phyloP scores from a whole-genome alignment of 805 yeast genomes.

The Ogataea sp. region DNA sequence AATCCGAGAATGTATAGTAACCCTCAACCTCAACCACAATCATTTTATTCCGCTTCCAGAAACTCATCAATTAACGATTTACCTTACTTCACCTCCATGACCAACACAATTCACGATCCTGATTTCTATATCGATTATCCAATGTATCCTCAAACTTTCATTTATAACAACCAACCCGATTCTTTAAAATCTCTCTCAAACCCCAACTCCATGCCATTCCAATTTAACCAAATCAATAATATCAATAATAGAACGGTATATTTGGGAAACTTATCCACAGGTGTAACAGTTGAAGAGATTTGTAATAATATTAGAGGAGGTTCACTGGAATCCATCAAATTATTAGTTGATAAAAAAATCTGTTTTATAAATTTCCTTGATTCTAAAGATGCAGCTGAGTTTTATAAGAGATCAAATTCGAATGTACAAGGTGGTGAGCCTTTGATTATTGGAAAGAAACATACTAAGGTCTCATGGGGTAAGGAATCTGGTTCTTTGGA shows the following conservation, averaged over 20 bases:
- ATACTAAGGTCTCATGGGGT: constrained; percentile 67
- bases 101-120: no score
- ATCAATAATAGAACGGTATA: constrained; percentile 60
- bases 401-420: constrained; percentile 46
- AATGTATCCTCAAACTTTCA: neutral
- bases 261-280: constrained; percentile 57
- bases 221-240: constrained; percentile 8
- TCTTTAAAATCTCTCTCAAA: neutral
- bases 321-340: constrained; percentile 44
- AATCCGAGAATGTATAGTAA: neutral
- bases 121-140: no score
- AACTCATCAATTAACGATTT: neutral
- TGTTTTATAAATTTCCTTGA: constrained; percentile 69
- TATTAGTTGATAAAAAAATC: constrained; percentile 39
- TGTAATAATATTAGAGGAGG: constrained; percentile 78
- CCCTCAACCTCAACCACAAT: no score
- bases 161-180: no score
- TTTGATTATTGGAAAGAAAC: constrained; percentile 52
- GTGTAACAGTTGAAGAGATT: constrained; percentile 62
- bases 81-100: neutral
- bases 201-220: neutral
- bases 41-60: neutral
- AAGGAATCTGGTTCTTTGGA: constrained; percentile 57
- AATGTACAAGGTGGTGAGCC: constrained; percentile 40
- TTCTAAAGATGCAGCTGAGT: constrained; percentile 56